Conservation (phyloP, 768 basidiomycete genomes). For the Mycena galericulata region DNA sequence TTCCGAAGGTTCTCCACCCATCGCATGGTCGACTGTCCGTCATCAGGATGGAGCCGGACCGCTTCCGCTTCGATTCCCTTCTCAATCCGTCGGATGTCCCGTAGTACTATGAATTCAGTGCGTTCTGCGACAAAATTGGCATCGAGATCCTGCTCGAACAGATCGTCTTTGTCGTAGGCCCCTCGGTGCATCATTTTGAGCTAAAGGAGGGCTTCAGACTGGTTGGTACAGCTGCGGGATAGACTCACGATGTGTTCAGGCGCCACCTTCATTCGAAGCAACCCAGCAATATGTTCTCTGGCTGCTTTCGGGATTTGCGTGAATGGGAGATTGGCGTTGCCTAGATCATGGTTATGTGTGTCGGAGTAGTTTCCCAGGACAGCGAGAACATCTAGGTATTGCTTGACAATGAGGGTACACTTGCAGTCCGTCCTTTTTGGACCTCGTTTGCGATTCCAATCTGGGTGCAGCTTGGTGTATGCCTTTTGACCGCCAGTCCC, state of each 20-base stretch:
- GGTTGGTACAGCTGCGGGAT: too few species aligned
- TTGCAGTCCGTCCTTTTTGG: not conserved
- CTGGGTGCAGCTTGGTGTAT: not conserved
- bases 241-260: not conserved
- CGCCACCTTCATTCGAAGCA: slow-evolving; percentile 1
- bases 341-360: not conserved
- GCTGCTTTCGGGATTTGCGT: slow-evolving; percentile 8
- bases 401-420: not conserved
- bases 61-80: slow-evolving; percentile 6
- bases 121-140: not conserved
- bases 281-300: slow-evolving; percentile 7
- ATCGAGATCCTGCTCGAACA: not conserved
- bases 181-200: not conserved
- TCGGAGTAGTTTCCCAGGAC: not conserved
- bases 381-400: not conserved
- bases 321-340: slow-evolving; percentile 1
- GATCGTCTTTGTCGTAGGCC: not conserved
- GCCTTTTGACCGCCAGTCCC: not conserved
- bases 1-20: not conserved
- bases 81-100: slow-evolving; percentile 3
- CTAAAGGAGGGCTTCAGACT: not conserved
- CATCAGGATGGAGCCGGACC: not conserved
- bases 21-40: not conserved
- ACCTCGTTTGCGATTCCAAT: not conserved
- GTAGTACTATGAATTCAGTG: slow-evolving; percentile 6